A percentile compares a stretch with the other conserved stretches of the same genome.
Conservation (phyloP, 225 moss, liverwort and hornwort species). For the Thuidium tamariscinum region DNA sequence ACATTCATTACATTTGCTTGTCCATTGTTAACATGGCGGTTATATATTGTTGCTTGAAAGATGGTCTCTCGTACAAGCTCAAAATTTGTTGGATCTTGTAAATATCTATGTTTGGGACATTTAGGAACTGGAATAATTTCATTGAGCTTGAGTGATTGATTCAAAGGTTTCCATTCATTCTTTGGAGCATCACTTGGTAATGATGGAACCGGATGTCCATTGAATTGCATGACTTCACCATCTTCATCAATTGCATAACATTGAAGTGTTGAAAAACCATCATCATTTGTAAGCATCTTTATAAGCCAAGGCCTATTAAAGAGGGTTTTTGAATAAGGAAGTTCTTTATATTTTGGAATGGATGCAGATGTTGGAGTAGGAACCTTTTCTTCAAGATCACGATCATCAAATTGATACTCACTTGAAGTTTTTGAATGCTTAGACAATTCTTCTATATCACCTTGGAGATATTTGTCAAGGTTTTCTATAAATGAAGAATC, state of each 20-base stretch:
- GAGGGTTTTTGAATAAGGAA: background rate
- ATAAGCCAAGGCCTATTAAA: slow-evolving; percentile 36
- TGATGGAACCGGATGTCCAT: slow-evolving; percentile 16
- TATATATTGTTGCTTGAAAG: slow-evolving; percentile 21
- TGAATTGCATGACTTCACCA: slow-evolving; percentile 24
- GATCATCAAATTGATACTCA: background rate
- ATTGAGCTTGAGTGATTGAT: slow-evolving; percentile 11
- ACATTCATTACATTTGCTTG: background rate
- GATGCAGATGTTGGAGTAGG: background rate
- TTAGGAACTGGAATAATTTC: background rate
- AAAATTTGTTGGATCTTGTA: background rate
- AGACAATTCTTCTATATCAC: background rate
- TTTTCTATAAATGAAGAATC: slow-evolving; percentile 14
- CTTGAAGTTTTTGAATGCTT: slow-evolving; percentile 8
- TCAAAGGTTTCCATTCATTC: slow-evolving; percentile 9
- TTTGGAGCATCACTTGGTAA: slow-evolving; percentile 11
- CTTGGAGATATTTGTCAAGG: background rate
- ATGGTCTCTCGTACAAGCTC: slow-evolving; percentile 15
- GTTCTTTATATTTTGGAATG: background rate
- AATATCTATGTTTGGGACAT: slow-evolving; percentile 17
- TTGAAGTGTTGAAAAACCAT: slow-evolving; percentile 23
- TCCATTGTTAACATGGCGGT: background rate
- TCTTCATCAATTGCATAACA: slow-evolving; percentile 32
- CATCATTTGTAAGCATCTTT: slow-evolving; percentile 15
- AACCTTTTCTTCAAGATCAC: background rate